Evolutionary conservation across 2,329 filamentous ascomycete genomes (phyloP), one percentile per base, ranked within the genome.

Genomic region (Fusarium tuaranense): DNA sequence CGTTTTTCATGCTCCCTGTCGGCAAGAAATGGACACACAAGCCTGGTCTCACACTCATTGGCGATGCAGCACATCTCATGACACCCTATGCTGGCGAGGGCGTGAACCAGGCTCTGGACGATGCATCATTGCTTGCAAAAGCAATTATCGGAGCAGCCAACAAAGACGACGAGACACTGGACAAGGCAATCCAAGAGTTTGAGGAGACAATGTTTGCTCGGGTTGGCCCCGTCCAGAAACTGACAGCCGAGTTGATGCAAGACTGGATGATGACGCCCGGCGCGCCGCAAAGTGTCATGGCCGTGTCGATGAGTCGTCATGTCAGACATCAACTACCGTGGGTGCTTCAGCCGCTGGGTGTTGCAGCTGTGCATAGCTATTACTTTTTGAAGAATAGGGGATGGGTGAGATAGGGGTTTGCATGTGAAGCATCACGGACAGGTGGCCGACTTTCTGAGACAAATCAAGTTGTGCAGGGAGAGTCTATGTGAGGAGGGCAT

Each of bases 1-100:
- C 84, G 1, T 81, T 92, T 1, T 90, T 88, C 76, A 85, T 86
- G 77, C 83, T 92, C 12, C 89, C 89, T 0, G 78, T 87, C 2
- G 86, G 86, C 2, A 78, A 84, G 55, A 78, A 74, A 3, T 92
- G 89, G 88, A 69, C 83, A 46, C 83, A 87, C 58, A 81, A 81
- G 20, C 78, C 81, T 7, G 88, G 89, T 0, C 76, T 88, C 6
- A 91, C 90, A 0, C 76, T 91, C 16, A 83, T 91, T 30, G 90
- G 90, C 7, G 89, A 92, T 73, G 88, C 90, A 1, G 90, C 90
- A 9, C 89, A 92, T 78, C 76, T 91, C 25, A 90, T 90, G 88
- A 86, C 87, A 1, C 88, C 88, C 0, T 89, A 87, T 71, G 87
- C 87, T 2, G 90, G 90, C 7, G 89, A 90, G 67, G 90, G 90